Evolutionary conservation across 1,284 basidiomycete genomes (phyloP).

Genomic region (Fomitopsis pinicola): DNA sequence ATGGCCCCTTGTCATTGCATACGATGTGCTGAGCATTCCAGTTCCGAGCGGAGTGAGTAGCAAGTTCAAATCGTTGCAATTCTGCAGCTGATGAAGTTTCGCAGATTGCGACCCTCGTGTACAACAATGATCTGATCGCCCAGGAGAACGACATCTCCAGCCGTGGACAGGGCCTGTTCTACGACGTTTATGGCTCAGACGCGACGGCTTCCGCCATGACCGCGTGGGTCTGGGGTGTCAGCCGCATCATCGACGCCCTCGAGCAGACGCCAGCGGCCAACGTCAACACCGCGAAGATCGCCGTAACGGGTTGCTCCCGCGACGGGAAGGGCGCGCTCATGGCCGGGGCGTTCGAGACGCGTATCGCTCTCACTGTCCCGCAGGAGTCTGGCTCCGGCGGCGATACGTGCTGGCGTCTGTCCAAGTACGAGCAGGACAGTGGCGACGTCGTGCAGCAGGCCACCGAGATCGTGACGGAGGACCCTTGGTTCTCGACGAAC

Average conservation of each 20-base stretch:
- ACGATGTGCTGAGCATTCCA: conserved; percentile 47
- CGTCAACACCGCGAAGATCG: conserved; percentile 43
- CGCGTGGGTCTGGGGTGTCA: conserved; percentile 55
- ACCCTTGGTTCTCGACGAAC: conserved; percentile 48
- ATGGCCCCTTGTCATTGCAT: conserved; percentile 48
- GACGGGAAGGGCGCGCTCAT: conserved; percentile 54
- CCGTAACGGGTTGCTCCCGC: conserved; percentile 52
- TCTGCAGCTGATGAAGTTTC: too few species aligned
- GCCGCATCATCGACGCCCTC: conserved; percentile 51
- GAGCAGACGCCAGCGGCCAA: conserved; percentile 37
- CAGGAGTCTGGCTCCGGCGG: conserved; percentile 56
- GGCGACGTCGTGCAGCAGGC: conserved; percentile 42
- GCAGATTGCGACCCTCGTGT: conserved; percentile 41
- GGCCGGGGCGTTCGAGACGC: conserved; percentile 48
- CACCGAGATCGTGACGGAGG: conserved; percentile 48
- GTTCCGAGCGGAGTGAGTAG: conserved; percentile 34
- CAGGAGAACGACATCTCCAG: conserved; percentile 37
- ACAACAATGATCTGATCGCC: conserved; percentile 48
- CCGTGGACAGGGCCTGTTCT: conserved; percentile 51
- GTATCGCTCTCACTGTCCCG: conserved; percentile 51
- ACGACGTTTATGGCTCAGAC: conserved; percentile 41
- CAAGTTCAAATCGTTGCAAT: too few species aligned
- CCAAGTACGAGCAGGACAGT: conserved; percentile 34
- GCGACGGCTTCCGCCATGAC: conserved; percentile 46
- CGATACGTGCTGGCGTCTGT: conserved; percentile 52